These are phyloP conservation scores for Fusarium protoensiforme DNA, from an alignment of 2,329 filamentous ascomycete species.

Conservation along the genomic window DNA sequence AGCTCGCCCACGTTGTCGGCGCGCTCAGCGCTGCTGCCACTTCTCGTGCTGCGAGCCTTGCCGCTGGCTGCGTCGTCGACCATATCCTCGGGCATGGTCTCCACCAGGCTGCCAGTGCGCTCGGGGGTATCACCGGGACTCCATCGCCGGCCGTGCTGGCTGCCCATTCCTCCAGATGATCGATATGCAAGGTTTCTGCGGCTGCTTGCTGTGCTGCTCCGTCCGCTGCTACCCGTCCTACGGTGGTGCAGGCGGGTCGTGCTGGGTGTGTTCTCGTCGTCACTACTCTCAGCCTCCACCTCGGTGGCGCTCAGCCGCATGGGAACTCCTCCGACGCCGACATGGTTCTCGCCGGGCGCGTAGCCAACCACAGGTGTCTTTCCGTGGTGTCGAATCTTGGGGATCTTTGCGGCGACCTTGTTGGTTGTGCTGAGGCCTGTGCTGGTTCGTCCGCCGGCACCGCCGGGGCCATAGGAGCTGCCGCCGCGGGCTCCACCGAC, in stretches of 20 bases:
- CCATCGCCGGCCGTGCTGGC: slow-evolving; percentile 56
- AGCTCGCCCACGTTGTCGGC: slow-evolving; percentile 71
- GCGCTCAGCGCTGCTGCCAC: slow-evolving; percentile 69
- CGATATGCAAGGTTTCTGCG: slow-evolving; percentile 62
- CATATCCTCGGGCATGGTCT: slow-evolving; percentile 50
- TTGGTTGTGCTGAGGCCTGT: slow-evolving; percentile 71
- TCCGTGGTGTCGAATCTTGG: slow-evolving; percentile 90
- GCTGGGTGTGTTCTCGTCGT: slow-evolving; percentile 71
- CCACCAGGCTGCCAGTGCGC: slow-evolving; percentile 63
- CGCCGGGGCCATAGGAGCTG: slow-evolving; percentile 56
- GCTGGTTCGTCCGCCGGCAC: slow-evolving; percentile 62
- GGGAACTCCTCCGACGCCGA: slow-evolving; percentile 82
- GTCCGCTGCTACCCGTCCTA: slow-evolving; percentile 79
- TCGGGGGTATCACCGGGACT: slow-evolving; percentile 69
- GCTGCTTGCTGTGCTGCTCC: slow-evolving; percentile 72
- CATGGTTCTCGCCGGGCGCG: slow-evolving; percentile 79
- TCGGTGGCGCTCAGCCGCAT: slow-evolving; percentile 95
- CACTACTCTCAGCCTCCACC: slow-evolving; percentile 87
- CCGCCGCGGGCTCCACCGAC: slow-evolving; percentile 69
- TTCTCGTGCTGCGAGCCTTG: slow-evolving; percentile 62
- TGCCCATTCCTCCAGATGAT: slow-evolving; percentile 59
- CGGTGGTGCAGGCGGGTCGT: slow-evolving; percentile 69
- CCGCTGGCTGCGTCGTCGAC: slow-evolving; percentile 58
- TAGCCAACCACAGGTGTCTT: slow-evolving; percentile 84
- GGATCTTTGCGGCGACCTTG: slow-evolving; percentile 85